phyloP scores from a whole-genome alignment of 2,329 filamentous ascomycete species.

The Aspergillus sp. region DNA sequence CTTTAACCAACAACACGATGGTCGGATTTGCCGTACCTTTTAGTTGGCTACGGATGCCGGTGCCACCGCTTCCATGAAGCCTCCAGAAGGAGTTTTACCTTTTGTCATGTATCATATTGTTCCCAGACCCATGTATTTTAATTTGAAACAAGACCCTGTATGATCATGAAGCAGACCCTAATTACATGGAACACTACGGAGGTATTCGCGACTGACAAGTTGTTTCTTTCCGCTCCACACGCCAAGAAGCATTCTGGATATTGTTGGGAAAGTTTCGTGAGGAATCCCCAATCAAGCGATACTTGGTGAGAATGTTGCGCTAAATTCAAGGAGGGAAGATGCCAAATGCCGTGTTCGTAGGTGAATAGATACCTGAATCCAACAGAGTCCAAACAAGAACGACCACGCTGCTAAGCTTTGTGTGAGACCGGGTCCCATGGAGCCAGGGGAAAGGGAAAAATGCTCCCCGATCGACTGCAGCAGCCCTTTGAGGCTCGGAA shows the following conservation, averaged over 20 bases:
- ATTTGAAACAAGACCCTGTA: background rate
- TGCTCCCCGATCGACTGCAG: background rate
- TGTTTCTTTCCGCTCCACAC: background rate
- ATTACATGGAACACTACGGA: background rate
- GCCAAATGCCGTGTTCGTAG: background rate
- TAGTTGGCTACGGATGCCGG: background rate
- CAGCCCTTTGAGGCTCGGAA: background rate
- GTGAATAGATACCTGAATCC: background rate
- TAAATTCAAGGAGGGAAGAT: background rate
- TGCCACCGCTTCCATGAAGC: background rate
- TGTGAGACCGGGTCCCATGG: background rate
- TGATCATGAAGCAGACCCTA: background rate
- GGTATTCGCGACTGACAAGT: background rate
- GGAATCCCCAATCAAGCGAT: background rate
- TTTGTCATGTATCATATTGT: conserved; percentile 1
- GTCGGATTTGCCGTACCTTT: background rate
- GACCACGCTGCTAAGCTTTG: background rate
- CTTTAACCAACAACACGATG: background rate
- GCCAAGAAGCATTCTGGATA: background rate
- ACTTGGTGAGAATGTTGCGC: background rate
- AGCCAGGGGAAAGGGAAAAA: background rate
- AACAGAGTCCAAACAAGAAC: background rate
- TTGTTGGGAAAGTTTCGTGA: background rate
- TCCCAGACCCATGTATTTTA: background rate
- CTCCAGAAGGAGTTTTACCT: background rate